phyloP scores from a whole-genome alignment of 106 monocot species.

The Dioscorea dumetorum region DNA sequence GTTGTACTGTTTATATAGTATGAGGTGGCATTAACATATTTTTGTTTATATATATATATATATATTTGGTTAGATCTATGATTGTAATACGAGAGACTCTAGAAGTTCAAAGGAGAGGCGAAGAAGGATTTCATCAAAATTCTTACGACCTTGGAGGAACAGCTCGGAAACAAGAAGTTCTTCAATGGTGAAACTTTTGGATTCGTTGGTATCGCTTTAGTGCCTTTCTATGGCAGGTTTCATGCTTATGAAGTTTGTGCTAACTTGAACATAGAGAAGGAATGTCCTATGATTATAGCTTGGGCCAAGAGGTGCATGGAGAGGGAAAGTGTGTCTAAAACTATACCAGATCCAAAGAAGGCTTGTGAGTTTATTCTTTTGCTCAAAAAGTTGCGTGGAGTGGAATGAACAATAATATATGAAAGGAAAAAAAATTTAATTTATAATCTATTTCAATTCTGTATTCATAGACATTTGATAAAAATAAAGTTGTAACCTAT shows the following conservation, averaged over 20 bases:
- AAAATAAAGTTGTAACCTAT: no score
- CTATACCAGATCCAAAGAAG: slow-evolving; percentile 8
- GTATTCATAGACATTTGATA: no score
- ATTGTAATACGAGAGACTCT: slow-evolving; percentile 9
- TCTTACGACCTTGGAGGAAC: slow-evolving; percentile 23
- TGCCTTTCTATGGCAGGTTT: slow-evolving; percentile 25
- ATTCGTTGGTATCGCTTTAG: slow-evolving; percentile 27
- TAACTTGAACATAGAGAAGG: slow-evolving; percentile 19
- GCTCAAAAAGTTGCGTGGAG: neutral
- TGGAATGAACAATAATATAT: neutral
- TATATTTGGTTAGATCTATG: no score
- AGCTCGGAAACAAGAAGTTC: slow-evolving; percentile 25
- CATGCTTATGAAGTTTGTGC: slow-evolving; percentile 12
- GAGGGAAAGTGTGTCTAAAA: slow-evolving; percentile 29
- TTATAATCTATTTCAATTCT: no score
- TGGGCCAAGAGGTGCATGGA: slow-evolving; percentile 35
- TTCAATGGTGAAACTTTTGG: slow-evolving; percentile 32
- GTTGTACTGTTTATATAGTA: no score
- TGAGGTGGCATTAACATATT: no score
- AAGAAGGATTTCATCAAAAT: slow-evolving; percentile 19
- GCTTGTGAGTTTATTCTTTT: slow-evolving; percentile 1
- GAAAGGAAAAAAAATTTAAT: no score
- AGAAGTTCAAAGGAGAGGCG: slow-evolving; percentile 5
- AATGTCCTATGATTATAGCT: slow-evolving; percentile 24
- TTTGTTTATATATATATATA: no score